Conservation (phyloP, 768 basidiomycete species). For the Pseudohyphozyma bogoriensis region DNA sequence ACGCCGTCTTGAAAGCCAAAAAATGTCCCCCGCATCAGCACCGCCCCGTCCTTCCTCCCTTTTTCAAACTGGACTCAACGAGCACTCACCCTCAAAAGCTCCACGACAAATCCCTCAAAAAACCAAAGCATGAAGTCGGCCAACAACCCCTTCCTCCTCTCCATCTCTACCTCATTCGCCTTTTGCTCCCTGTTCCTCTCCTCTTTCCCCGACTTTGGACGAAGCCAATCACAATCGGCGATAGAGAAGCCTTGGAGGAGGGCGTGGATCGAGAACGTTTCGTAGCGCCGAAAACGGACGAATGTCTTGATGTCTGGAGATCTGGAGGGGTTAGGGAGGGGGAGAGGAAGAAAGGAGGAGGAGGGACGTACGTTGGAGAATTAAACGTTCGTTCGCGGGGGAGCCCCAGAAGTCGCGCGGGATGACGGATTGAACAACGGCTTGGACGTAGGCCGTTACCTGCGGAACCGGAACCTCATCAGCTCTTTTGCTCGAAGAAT, state of each 20-base stretch:
- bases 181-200: conserved; percentile 32
- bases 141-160: conserved; percentile 68
- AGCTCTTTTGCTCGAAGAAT: not conserved
- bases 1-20: conserved; percentile 55
- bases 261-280: conserved; percentile 63
- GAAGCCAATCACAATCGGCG: conserved; percentile 70
- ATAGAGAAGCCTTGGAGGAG: conserved; percentile 66
- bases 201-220: not conserved
- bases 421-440: conserved; percentile 59
- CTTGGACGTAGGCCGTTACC: conserved; percentile 60
- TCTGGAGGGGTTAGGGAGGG: not conserved
- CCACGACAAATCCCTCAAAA: conserved; percentile 71
- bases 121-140: conserved; percentile 93
- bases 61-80: not conserved
- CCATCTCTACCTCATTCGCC: conserved; percentile 49
- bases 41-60: not conserved
- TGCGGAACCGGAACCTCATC: conserved; percentile 32
- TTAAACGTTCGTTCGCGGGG: conserved; percentile 50
- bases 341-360: not conserved
- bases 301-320: conserved; percentile 39
- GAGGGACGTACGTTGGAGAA: conserved; percentile 42
- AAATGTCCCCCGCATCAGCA: not conserved
- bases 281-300: conserved; percentile 65
- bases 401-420: conserved; percentile 68
- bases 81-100: conserved; percentile 65